Evolutionary conservation across 2,329 filamentous ascomycete species (phyloP), one percentile per base, ranked within the genome.

Genomic region (Macrophomina tecta): DNA sequence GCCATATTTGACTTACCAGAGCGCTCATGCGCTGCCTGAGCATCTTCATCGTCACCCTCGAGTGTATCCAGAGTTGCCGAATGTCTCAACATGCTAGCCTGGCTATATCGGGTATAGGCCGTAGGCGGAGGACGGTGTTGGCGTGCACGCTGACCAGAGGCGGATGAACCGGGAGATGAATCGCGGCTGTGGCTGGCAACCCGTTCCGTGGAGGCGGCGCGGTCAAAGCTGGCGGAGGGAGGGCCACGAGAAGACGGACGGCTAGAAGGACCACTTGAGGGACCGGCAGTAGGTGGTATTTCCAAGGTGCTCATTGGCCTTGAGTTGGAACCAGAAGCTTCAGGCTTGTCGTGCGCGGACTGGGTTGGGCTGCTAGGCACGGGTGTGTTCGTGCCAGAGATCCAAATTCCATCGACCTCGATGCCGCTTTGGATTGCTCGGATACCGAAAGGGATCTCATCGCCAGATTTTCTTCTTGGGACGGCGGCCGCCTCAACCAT

Each of bases 371-470:
- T 77, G 70, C 77, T 79, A 66, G 72, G 73, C 36, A 75, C 75
- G 4, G 77, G 77, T 8, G 82, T 83, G 71, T 83, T 84, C 56
- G 72, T 75, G 66, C 76, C 73, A 16, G 82, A 84, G 45, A 83
- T 82, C 81, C 82, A 85, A 61, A 97, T 93, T 4, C 93, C 94
- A 70, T 97, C 92, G 7, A 97, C 87, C 75, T 94, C 87, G 51
- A 96, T 83, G 5, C 93, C 93, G 71, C 87, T 91, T 76, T 97
- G 90, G 55, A 97, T 87, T 6, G 94, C 94, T 71, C 91, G 89
- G 64, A 95, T 87, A 23, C 94, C 94, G 73, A 97, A 97, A 0
- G 93, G 93, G 42, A 96, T 87, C 9, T 92, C 89, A 61, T 87
- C 82, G 79, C 85, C 69, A 71, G 78, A 85, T 14, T 62, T 62